Evolutionary conservation across 306 rosid species (phyloP), one percentile per base, ranked within the genome.

Genomic region (Pyrus betulifolia): DNA sequence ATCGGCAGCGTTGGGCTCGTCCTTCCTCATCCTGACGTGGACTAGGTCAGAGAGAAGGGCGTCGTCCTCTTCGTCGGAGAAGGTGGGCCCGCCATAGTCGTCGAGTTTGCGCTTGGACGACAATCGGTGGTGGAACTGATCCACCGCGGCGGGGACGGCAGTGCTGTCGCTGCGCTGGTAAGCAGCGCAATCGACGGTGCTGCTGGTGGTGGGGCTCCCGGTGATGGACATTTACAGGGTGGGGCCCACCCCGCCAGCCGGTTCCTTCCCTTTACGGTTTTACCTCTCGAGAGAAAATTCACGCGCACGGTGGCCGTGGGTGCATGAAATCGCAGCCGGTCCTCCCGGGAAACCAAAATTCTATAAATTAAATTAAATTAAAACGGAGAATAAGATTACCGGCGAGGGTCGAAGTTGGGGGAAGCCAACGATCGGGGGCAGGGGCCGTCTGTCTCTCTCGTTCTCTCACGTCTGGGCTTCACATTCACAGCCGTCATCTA

Each of bases 81-180:
- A 78, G 74, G 79, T 52, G 21, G 90, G 82, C 14, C 82, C 86
- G 46, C 82, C 84, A 73, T 84, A 87, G 52, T 91, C 93, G 75
- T 84, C 93, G 46, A 89, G 82, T 79, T 94, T 94, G 8, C 98
- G 94, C 75, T 94, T 94, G 2, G 93, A 78, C 3, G 93, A 75
- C 45, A 74, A 79, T 31, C 90, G 80, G 75, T 74, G 75, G 66
- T 67, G 82, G 35, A 31, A 73, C 42, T 71, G 79, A 59, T 82
- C 85, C 49, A 59, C 60, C 38, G 70, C 54, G 21, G 76, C 40
- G 45, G 33, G 63, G 35, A 45, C 23, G 46, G 72, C 52, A 67
- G 69, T 46, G 74, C 54, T 61, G 55, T 80, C 78, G 77, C 78
- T 76, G 76, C 72, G 85, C 79, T 85, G 83, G 78, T 80, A 86